Base-by-base conservation (phyloP, 176 grass and related monocot genomes). In the Avena sativa region DNA sequence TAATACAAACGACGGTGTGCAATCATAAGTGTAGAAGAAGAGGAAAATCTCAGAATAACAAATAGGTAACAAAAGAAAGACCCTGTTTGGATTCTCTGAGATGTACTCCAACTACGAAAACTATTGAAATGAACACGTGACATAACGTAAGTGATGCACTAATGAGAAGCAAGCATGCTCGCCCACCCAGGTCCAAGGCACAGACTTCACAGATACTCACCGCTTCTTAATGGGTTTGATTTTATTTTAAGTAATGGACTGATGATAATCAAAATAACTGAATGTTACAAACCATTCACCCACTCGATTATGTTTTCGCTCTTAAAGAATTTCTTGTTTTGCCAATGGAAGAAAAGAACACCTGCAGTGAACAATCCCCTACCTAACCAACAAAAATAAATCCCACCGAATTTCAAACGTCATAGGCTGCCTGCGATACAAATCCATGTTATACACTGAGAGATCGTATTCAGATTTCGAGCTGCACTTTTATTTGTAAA, bases 11-110 rank as follows among this genome's bases (percentile, higher is more conserved):
- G 3, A 36, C 6, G 62, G 51, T 38, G 72, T 64, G 60, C 71
- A 23, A 36, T 17, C 6, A 47, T 32, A 43, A 43, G 40, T 43
- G 6, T 43, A 43, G 40, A 43, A 8, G 7, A 46, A n/a, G 25
- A 55, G 36, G 47, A 13, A 81, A 85, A 21, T 53, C 20, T 89
- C 30, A 72, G 66, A 72, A 43, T 43, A 43, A 64, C 21, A 72
- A 52, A 36, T 38, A 72, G 6, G 53, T 15, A 55, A 5, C 26
- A 72, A 71, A 73, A 43, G 44, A 79, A 50, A n/a, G 79, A 28
- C 9, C 38, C 14, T 55, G 25, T 28, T 78, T 57, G 9, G 19
- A 9, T 71, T 51, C 40, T 72, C 44, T 19, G 23, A 83, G 52
- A 36, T 36, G 60, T 55, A n/a, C 6, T 46, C 23, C 17, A 19